Evolutionary conservation across 2,329 filamentous ascomycete species (phyloP).

Genomic region (Dryadomyces sulphureus): DNA sequence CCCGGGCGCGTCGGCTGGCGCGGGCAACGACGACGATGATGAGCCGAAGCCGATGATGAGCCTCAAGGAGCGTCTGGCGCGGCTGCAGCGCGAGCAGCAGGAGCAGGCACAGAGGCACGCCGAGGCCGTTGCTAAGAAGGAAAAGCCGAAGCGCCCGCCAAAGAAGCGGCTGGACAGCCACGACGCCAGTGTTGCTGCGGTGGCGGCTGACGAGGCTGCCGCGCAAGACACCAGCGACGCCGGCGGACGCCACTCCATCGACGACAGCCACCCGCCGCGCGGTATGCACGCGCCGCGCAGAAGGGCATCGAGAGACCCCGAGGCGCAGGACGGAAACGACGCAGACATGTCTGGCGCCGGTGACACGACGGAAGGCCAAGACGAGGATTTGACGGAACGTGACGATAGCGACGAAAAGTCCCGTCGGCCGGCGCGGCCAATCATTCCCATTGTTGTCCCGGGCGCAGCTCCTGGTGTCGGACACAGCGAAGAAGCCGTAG

Average conservation of each 20-base stretch:
- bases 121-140: slow-evolving; percentile 64
- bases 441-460: slow-evolving; percentile 5
- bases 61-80: slow-evolving; percentile 86
- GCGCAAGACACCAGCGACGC: slow-evolving; percentile 28
- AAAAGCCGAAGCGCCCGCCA: slow-evolving; percentile 67
- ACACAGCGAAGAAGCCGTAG: not conserved
- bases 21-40: slow-evolving; percentile 42
- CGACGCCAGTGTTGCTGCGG: slow-evolving; percentile 11
- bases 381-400: slow-evolving; percentile 48
- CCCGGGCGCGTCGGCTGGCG: slow-evolving; percentile 17
- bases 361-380: slow-evolving; percentile 46
- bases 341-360: slow-evolving; percentile 50
- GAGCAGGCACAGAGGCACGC: slow-evolving; percentile 77
- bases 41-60: slow-evolving; percentile 84
- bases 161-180: slow-evolving; percentile 50
- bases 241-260: slow-evolving; percentile 33
- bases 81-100: slow-evolving; percentile 84
- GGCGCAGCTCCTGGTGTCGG: not conserved
- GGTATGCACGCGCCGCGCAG: slow-evolving; percentile 31
- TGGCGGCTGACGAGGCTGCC: slow-evolving; percentile 14
- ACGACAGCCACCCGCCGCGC: slow-evolving; percentile 26
- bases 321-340: slow-evolving; percentile 45
- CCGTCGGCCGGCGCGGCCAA: slow-evolving; percentile 13
- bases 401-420: slow-evolving; percentile 58
- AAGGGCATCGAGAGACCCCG: slow-evolving; percentile 34